These are phyloP conservation scores for Ganoderma resinaceum DNA, from an alignment of 1,284 basidiomycete species.

Conservation along the genomic window DNA sequence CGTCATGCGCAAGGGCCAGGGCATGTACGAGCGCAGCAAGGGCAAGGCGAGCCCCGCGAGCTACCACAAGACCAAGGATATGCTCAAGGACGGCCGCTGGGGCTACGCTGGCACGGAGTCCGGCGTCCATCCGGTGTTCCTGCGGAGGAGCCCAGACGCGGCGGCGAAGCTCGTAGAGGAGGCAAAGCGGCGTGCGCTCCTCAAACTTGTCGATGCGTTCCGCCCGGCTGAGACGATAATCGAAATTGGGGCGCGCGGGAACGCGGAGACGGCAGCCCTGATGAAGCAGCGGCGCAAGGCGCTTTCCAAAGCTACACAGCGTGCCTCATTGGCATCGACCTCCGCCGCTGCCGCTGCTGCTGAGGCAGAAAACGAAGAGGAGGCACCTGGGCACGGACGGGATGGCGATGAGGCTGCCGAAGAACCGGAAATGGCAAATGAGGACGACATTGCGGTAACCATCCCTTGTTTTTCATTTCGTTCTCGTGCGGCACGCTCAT, in stretches of 20 bases:
- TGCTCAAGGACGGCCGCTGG: constrained; percentile 80
- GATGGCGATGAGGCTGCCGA: constrained; percentile 44
- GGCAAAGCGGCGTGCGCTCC: constrained; percentile 69
- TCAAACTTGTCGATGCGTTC: constrained; percentile 85
- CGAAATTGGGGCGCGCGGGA: constrained; percentile 82
- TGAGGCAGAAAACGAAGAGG: constrained; percentile 46
- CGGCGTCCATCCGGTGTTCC: constrained; percentile 74
- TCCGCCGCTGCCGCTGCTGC: constrained; percentile 40
- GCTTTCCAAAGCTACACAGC: constrained; percentile 67
- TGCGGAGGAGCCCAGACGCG: constrained; percentile 41
- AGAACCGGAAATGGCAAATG: constrained; percentile 74
- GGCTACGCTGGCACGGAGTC: constrained; percentile 69
- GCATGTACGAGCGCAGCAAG: constrained; percentile 94
- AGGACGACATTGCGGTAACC: constrained; percentile 77
- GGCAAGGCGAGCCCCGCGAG: constrained; percentile 88
- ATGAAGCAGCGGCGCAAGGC: constrained; percentile 93
- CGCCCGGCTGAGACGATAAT: constrained; percentile 91
- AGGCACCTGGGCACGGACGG: constrained; percentile 47
- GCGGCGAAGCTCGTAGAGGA: constrained; percentile 45
- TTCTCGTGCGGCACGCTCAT: background rate
- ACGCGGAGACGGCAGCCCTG: constrained; percentile 68
- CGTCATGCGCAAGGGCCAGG: constrained; percentile 91
- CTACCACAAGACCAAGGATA: constrained; percentile 90
- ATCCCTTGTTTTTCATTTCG: background rate
- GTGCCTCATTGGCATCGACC: constrained; percentile 48